Percentiles rank a stretch among this genome's conserved stretches.
Conservation (phyloP, 1,284 basidiomycete genomes). For the Irpex sp. region DNA sequence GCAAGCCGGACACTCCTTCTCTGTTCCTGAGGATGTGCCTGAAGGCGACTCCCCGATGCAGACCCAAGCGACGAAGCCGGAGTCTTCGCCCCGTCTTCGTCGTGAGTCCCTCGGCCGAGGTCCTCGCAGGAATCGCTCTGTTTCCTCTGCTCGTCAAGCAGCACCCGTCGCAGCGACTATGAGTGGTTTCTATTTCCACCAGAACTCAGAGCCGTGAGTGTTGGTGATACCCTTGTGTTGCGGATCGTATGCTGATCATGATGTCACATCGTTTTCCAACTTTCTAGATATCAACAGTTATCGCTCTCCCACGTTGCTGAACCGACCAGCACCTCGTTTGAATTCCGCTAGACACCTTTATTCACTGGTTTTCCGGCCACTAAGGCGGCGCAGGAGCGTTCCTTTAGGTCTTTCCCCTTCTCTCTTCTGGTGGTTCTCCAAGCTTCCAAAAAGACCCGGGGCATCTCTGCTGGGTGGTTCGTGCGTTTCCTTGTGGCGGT, state of each 20-base stretch:
- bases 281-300: conserved; percentile 39
- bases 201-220: conserved; percentile 31
- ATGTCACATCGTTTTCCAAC: background rate
- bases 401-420: background rate
- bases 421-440: background rate
- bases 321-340: conserved; percentile 34
- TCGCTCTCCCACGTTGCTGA: conserved; percentile 39
- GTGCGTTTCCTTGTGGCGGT: conserved; percentile 1
- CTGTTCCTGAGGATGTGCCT: conserved; percentile 13
- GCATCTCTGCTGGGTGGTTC: background rate
- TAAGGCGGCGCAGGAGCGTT: conserved; percentile 5
- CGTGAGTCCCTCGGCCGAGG: conserved; percentile 25
- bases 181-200: conserved; percentile 92
- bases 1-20: conserved; percentile 6
- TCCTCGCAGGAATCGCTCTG: conserved; percentile 20
- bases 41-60: conserved; percentile 4
- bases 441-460: conserved; percentile 7
- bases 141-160: conserved; percentile 19
- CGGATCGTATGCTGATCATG: background rate
- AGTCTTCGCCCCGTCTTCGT: conserved; percentile 24
- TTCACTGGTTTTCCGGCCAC: background rate
- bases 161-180: conserved; percentile 56
- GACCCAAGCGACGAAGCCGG: conserved; percentile 11
- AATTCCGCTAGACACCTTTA: conserved; percentile 34
- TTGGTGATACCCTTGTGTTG: background rate